Conservation (phyloP, 768 basidiomycete species). For the Macrolepiota albuminosa region DNA sequence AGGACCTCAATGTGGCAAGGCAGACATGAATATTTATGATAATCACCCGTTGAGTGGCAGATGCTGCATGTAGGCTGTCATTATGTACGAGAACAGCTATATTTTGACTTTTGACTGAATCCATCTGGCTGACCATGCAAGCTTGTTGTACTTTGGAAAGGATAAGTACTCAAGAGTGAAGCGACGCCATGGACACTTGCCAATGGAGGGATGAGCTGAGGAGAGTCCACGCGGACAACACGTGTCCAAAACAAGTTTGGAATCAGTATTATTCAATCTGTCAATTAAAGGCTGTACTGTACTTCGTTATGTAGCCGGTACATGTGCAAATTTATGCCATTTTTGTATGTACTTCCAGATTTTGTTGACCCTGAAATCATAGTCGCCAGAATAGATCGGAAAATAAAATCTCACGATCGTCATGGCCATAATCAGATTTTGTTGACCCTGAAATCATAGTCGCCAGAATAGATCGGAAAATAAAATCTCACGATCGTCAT, state of each 20-base stretch:
- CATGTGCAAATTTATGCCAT: background rate
- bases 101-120: background rate
- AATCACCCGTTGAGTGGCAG: background rate
- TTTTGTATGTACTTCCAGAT: background rate
- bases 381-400: rapidly evolving
- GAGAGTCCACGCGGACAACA: background rate
- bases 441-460: background rate
- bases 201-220: background rate
- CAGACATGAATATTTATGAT: background rate
- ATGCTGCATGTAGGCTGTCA: background rate
- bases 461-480: background rate
- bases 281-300: background rate
- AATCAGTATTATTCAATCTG: background rate
- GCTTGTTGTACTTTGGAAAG: too few relatives aligned
- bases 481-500: background rate
- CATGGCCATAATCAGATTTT: background rate
- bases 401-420: background rate
- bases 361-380: background rate
- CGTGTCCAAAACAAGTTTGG: background rate
- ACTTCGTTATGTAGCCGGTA: background rate
- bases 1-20: background rate
- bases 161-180: background rate
- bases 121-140: background rate
- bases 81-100: background rate
- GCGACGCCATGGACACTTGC: background rate